Base-by-base conservation (phyloP, 2,329 filamentous ascomycete species). In the Phialophora macrospora region DNA sequence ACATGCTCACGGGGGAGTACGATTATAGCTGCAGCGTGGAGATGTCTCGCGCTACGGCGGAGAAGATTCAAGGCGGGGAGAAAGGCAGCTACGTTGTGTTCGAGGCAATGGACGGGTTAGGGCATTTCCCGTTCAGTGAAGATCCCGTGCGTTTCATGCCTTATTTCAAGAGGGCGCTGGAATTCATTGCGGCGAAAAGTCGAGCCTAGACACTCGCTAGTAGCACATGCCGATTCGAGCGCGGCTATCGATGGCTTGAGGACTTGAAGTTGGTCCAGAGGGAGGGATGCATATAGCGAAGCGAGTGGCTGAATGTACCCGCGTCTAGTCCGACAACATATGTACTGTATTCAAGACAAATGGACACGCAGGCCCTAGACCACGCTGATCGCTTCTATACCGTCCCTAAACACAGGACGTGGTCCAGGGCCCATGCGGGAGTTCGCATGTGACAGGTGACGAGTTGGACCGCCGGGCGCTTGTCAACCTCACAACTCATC, bases 1-100 rank as follows among this genome's bases (percentile, higher is more conserved):
- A 79, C 72, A 83, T 84, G 80, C 74, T 84, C 32, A 84, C 81
- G 0, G 81, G 81, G 54, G 69, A 66, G 59, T 71, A 69, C 48
- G 69, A 71, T 55, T 71, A 68, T 32, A 66, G 62, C 26, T 68
- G 65, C 44, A 61, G 61, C 24, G 59, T 62, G n/a, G 63, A 68
- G n/a, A 63, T 57, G 28, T 68, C 64, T 24, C 61, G 60, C 17
- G 57, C 28, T 14, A 71, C 69, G 20, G 67, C 65, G 6, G 67
- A 60, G 26, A 71, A 68, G 60, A 71, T 71, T 41, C 49, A 66
- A n/a, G 61, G 60, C 14, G 58, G 44, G 26, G n/a, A 34, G 14
- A 55, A 34, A 20, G 52, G 52, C 52, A 20, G 26, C 24, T 11
- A 55, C 1, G 68, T 64, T 1, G 55, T 67, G 7, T 69, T 69